Base-by-base conservation (phyloP, 768 basidiomycete species). In the Kwoniella mangroviensis region DNA sequence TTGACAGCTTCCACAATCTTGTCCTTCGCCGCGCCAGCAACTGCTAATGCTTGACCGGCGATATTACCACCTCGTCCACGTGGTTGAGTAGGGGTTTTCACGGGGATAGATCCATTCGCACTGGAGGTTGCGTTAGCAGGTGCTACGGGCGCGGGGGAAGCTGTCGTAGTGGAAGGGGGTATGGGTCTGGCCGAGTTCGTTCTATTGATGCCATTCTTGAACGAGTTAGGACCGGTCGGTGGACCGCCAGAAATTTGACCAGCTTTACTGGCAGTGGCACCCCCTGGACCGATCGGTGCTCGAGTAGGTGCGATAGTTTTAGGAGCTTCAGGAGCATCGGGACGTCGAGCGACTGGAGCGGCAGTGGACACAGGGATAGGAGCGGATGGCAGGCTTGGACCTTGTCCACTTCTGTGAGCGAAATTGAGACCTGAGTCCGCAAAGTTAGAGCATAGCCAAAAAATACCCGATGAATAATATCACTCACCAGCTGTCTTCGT, bases 401-500 rank as follows among this genome's bases (percentile, higher is more conserved):
- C 54, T 42, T 63, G 53, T 7, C 66, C 68, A 10, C 65, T 67
- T 17, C 77, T 73, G 63, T 77, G 78, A 11, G 73, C 92, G 74
- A 94, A 99, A 85, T 98, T 97, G 86, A 98, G 95, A 42, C 95
- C 94, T 94, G 42, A 4, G 34, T 64, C 41, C 28, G 54, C 49
- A 45, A 34, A 34, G 6, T 34, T 34, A 19, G 24, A 6, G 59
- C 56, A 34, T 34, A 34, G 34, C 34, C 6, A 34, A 1, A 34
- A 34, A 7, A 34, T 34, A 34, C 9, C 6, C 34, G 28, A 26
- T 26, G 17, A 17, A 43, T 53, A 4, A 57, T 56, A 68, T 17
- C 7, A 70, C 86, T 65, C 63, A 91, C 94, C 96, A 86, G 95
- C 92, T 75, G 91, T 92, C 84, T 91, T 95, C 71, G 95, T 87